phyloP scores from a whole-genome alignment of 495 filamentous ascomycete species.

The Aspergillus diversus region DNA sequence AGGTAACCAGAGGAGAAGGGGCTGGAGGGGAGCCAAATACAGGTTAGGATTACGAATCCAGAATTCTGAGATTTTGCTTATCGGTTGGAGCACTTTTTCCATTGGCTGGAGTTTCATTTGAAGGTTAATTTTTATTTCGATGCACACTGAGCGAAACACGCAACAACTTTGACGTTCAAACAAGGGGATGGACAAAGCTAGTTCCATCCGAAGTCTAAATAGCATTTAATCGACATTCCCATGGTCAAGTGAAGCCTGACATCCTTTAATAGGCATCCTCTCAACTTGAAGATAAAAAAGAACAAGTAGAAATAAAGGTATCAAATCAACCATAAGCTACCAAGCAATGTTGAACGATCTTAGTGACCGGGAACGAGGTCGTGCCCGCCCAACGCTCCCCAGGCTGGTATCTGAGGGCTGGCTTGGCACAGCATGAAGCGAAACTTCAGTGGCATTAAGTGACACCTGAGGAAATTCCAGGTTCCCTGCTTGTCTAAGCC shows the following conservation, averaged over 20 bases:
- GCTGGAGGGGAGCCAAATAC: no score
- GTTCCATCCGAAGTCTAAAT: no score
- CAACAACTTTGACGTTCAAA: no score
- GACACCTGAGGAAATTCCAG: not conserved
- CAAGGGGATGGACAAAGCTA: no score
- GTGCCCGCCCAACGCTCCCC: not conserved
- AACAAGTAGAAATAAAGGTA: not conserved
- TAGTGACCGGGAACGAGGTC: not conserved
- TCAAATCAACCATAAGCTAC: not conserved
- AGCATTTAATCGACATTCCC: no score
- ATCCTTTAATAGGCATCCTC: not conserved
- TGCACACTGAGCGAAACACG: no score
- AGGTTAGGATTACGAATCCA: no score
- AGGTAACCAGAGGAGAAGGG: no score
- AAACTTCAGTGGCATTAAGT: conserved; percentile 10
- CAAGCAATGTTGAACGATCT: not conserved
- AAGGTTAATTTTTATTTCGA: no score
- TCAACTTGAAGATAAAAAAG: not conserved
- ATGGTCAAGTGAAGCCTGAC: not conserved
- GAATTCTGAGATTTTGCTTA: no score
- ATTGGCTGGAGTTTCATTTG: no score
- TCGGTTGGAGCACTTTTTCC: no score
- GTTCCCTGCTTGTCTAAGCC: not conserved
- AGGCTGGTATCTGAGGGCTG: not conserved
- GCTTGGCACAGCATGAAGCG: conserved; percentile 4